Percentiles rank a stretch among this genome's conserved stretches.
Conservation (phyloP, 805 yeast species). For the Cyberlindnera misumaiensis region DNA sequence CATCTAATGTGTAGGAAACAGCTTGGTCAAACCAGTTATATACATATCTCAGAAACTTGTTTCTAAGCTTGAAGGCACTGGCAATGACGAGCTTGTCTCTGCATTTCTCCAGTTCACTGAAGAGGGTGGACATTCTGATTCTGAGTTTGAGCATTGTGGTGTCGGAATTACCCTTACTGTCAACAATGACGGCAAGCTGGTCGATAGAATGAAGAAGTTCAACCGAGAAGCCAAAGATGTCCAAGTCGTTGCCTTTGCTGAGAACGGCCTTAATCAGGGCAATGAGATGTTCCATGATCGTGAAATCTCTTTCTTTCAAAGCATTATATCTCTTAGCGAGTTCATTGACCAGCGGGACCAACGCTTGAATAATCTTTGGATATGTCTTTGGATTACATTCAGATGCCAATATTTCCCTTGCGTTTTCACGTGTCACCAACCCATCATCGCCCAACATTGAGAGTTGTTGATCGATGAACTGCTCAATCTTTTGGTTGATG, state of each 20-base stretch:
- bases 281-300: constrained; percentile 43
- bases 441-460: constrained; percentile 41
- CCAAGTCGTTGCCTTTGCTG: constrained; percentile 26
- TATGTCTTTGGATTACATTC: constrained; percentile 58
- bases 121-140: constrained; percentile 37
- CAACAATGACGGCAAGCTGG: constrained; percentile 14
- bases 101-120: constrained; percentile 29
- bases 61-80: constrained; percentile 44
- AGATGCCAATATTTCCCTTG: constrained; percentile 62
- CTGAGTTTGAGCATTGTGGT: constrained; percentile 28
- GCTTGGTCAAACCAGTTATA: constrained; percentile 52
- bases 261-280: constrained; percentile 37
- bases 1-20: constrained; percentile 32
- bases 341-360: constrained; percentile 32
- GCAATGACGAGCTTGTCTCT: constrained; percentile 28
- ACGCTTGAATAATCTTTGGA: constrained; percentile 38
- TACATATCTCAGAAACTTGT: constrained; percentile 37
- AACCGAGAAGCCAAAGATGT: constrained; percentile 28
- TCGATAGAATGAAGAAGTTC: constrained; percentile 24
- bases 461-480: constrained; percentile 46
- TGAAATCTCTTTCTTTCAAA: constrained; percentile 24
- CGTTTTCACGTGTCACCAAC: constrained; percentile 56
- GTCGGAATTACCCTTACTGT: constrained; percentile 7
- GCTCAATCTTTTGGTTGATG: constrained; percentile 33
- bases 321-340: constrained; percentile 19